Evolutionary conservation across 2,329 filamentous ascomycete genomes (phyloP), one percentile per base, ranked within the genome.

Genomic region (Pseudovirgaria hyperparasitica): DNA sequence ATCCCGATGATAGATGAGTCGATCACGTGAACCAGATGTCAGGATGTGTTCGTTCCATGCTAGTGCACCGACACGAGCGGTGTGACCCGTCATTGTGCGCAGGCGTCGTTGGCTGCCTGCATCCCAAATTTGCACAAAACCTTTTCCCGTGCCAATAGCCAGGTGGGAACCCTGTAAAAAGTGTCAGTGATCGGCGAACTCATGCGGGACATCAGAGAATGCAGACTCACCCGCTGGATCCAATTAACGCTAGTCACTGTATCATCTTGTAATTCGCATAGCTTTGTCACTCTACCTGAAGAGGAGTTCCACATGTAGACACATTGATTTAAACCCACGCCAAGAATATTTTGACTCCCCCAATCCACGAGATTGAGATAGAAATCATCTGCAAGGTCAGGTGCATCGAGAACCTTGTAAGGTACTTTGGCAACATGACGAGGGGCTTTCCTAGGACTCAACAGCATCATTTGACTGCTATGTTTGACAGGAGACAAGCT

Each of bases 261-360:
- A 48, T 98, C 90, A 43, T 93, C 86, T 38, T 82, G 76, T 9
- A 96, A 63, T 23, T 92, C 87, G 55, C 90, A 96, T 7, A 98
- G 68, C 55, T 92, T 93, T 34, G 85, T 92, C 3, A 98, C 90
- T 37, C 81, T 73, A 36, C 87, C 90, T 6, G 80, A 80, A 40
- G 84, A 75, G 4, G 86, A 90, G 50, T 94, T 93, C 90, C 90
- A 98, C 74, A 96, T 90, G 49, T 96, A 98, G 5, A 98, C 90
- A 40, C 82, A 92, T 11, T 80, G 82, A 11, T 86, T 86, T 15
- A 98, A 61, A 0, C 90, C 90, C 22, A 98, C 90, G 5, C 87
- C 90, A 8, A 98, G 66, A 6, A 93, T 79, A 52, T 96, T 93
- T 40, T 81, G 85, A 43, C 82, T 92, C 22, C 90, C 90, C 90